Base-by-base conservation (phyloP, 2,329 filamentous ascomycete species). In the Colletotrichum sp. region DNA sequence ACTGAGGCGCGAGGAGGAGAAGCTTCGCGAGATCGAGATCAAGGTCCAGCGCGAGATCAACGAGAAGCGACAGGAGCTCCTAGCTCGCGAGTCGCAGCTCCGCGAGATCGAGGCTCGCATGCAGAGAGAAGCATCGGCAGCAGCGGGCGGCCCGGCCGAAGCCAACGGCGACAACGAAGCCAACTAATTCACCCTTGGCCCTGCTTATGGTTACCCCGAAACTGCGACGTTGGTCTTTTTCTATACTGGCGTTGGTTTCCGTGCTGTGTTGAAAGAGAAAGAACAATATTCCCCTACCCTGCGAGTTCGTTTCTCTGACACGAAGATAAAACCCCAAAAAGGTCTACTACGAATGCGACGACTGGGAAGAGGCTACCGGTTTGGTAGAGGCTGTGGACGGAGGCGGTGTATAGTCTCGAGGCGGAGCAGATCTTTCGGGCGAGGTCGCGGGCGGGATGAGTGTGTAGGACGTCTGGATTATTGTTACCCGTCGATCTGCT, bases 21-120 rank as follows among this genome's bases (percentile, higher is more conserved):
- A 99, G 91, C 94, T 99, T 79, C 95, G 97, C 87, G 97, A 99
- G 90, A 99, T 99, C 85, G 97, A 99, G 86, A 91, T 98, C 90
- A 99, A 99, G 94, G 97, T 99, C 78, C 97, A 99, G 90, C 95
- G 97, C 85, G 97, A 99, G 88, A 99, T 99, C 90, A 98, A 98
- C 89, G 97, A 99, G 92, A 99, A 99, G 93, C 94, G 97, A 89
- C 97, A 99, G 89, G 97, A 99, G 88, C 92, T 99, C 78, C 86
- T 99, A 87, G 97, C 97, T 79, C 96, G 97, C 86, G 97, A 99
- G 90, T 98, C 96, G 83, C 97, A 99, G 89, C 93, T 99, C 82
- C 96, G 97, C 88, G 97, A 99, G 90, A 98, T 99, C 84, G 96
- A 99, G 88, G 96, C 96, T 78, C 94, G 96, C 84, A 98, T 99